Conservation (phyloP, 2,329 filamentous ascomycete genomes). For the Phaeophleospora eucalypticola region DNA sequence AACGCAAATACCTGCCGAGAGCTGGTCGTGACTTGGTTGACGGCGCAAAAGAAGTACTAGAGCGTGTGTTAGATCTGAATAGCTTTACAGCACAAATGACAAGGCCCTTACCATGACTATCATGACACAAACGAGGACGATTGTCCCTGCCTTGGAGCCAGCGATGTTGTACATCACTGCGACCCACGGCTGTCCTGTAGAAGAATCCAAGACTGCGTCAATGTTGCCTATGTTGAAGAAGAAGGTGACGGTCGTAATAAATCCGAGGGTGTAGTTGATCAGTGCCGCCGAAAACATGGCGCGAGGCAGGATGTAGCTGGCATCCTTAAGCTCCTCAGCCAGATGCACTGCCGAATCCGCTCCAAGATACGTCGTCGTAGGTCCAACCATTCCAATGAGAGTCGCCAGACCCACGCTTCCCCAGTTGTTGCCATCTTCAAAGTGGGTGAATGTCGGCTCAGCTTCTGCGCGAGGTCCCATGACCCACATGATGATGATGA, state of each 20-base stretch:
- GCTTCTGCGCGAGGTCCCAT: slow-evolving; percentile 21
- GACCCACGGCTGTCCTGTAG: slow-evolving; percentile 26
- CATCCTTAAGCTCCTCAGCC: slow-evolving; percentile 30
- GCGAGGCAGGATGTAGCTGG: slow-evolving; percentile 27
- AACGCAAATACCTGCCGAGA: slow-evolving; percentile 30
- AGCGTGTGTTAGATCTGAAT: too few species aligned
- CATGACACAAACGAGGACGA: slow-evolving; percentile 23
- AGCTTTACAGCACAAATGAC: neutral
- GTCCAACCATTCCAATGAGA: slow-evolving; percentile 27
- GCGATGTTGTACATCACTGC: slow-evolving; percentile 25
- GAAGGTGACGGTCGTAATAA: slow-evolving; percentile 29
- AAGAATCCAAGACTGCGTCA: slow-evolving; percentile 15
- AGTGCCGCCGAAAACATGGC: slow-evolving; percentile 30
- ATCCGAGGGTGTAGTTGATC: slow-evolving; percentile 30
- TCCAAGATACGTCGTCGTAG: slow-evolving; percentile 37
- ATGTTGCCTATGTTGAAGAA: slow-evolving; percentile 28
- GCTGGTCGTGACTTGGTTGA: slow-evolving; percentile 30
- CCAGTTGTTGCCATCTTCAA: slow-evolving; percentile 26
- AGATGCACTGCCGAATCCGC: slow-evolving; percentile 38
- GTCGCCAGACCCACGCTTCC: slow-evolving; percentile 22
- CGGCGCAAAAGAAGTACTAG: slow-evolving; percentile 24
- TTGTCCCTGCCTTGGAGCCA: slow-evolving; percentile 24
- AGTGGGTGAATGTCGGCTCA: slow-evolving; percentile 23
- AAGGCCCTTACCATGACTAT: slow-evolving; percentile 18
- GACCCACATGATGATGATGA: slow-evolving; percentile 28